These are phyloP conservation scores for Ceratocystiopsis minuta DNA, from an alignment of 2,329 filamentous ascomycete species.

Conservation along the genomic window DNA sequence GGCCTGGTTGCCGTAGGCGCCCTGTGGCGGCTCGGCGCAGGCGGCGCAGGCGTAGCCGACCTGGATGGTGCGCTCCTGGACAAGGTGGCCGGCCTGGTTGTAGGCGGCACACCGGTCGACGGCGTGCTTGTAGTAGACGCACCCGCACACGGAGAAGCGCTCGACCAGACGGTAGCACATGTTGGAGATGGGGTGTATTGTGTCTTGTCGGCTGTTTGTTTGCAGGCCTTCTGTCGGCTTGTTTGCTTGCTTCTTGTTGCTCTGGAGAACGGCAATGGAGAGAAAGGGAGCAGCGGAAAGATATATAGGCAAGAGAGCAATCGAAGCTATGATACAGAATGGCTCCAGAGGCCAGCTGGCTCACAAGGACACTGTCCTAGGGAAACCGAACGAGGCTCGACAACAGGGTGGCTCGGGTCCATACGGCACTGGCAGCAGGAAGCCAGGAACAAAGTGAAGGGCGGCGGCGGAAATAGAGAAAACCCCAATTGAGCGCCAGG, in stretches of 20 bases:
- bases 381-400: too few species aligned
- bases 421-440: too few species aligned
- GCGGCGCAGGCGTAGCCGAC: conserved; percentile 63
- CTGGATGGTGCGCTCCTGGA: conserved; percentile 59
- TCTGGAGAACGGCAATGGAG: not conserved
- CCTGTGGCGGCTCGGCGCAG: conserved; percentile 25
- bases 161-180: conserved; percentile 87
- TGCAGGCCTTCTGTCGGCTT: too few species aligned
- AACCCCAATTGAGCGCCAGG: not conserved
- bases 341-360: too few species aligned
- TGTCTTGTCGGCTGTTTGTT: not conserved
- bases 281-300: too few species aligned
- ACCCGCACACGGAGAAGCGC: conserved; percentile 70
- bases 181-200: conserved; percentile 11
- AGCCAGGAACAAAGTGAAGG: not conserved
- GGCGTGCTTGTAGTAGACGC: conserved; percentile 74
- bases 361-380: too few species aligned
- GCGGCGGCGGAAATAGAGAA: not conserved
- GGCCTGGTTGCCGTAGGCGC: conserved; percentile 21
- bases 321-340: too few species aligned
- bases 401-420: too few species aligned
- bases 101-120: conserved; percentile 67
- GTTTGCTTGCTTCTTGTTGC: not conserved
- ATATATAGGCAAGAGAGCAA: too few species aligned
- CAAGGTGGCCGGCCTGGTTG: conserved; percentile 50